A percentile compares a stretch with the other conserved stretches of the same genome.
phyloP scores from a whole-genome alignment of 2,329 filamentous ascomycete genomes.

The Aureobasidium leucospermi region DNA sequence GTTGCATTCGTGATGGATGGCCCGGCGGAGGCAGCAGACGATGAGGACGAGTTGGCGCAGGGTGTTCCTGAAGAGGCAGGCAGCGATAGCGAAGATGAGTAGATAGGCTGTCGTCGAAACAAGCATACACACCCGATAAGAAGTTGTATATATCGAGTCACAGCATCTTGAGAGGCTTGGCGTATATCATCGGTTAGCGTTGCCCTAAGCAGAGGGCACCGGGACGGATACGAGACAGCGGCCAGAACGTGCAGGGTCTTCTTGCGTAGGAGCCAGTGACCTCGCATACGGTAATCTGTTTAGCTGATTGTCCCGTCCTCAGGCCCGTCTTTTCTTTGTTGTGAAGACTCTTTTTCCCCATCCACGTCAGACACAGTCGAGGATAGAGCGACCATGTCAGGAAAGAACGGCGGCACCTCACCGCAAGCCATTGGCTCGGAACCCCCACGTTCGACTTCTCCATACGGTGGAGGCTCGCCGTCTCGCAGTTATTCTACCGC shows the following conservation, averaged over 20 bases:
- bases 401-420: neutral
- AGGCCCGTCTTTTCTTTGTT: neutral
- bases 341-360: neutral
- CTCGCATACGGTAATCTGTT: conserved; percentile 5
- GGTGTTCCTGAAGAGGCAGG: neutral
- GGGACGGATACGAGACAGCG: neutral
- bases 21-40: conserved; percentile 12
- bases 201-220: neutral
- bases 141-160: neutral
- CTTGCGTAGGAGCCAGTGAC: neutral
- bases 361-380: neutral
- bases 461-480: conserved; percentile 14
- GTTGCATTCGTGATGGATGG: conserved; percentile 70
- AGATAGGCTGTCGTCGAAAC: neutral
- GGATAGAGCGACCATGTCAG: neutral
- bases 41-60: neutral
- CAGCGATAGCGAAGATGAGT: conserved; percentile 15
- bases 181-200: neutral
- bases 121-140: neutral
- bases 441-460: conserved; percentile 1
- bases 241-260: neutral
- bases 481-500: conserved; percentile 37
- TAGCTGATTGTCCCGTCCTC: neutral
- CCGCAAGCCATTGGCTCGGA: conserved; percentile 5
- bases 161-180: neutral